A percentile compares a stretch with the other conserved stretches of the same genome.
phyloP scores from a whole-genome alignment of 306 rosid genomes.

The Senna siamea region DNA sequence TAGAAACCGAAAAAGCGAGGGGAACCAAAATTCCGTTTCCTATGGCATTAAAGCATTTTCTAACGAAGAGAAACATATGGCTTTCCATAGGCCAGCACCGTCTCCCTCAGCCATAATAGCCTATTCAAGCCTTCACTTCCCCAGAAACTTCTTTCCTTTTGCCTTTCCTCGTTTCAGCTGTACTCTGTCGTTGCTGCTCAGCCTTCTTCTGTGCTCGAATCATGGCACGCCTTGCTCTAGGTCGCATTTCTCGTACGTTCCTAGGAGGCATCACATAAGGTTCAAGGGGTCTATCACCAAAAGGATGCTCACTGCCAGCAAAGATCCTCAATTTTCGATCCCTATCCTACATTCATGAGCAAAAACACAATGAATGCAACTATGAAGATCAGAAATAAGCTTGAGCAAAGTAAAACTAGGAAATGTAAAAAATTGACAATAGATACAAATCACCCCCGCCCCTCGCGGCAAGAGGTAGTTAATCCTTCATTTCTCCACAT shows the following conservation, averaged over 20 bases:
- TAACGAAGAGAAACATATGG: constrained; percentile 2
- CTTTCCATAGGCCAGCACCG: not conserved
- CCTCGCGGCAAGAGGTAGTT: constrained; percentile 13
- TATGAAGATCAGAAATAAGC: not conserved
- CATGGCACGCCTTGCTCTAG: constrained; percentile 89
- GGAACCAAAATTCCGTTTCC: constrained; percentile 11
- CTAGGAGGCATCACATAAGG: constrained; percentile 79
- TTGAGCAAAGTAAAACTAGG: not conserved
- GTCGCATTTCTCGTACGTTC: constrained; percentile 76
- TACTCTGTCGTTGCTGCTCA: constrained; percentile 58
- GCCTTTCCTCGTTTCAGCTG: constrained; percentile 49
- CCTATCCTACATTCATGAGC: constrained; percentile 74
- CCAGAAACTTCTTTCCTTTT: constrained; percentile 50
- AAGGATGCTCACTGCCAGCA: constrained; percentile 78
- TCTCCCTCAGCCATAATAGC: constrained; percentile 17
- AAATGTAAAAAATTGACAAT: not conserved
- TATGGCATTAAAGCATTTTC: constrained; percentile 24
- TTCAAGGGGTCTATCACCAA: constrained; percentile 79
- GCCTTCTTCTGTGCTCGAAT: constrained; percentile 86
- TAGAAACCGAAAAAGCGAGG: not conserved
- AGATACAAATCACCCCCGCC: no score
- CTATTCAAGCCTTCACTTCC: constrained; percentile 54
- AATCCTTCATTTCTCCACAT: not conserved
- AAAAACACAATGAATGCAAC: constrained; percentile 31
- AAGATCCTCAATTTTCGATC: constrained; percentile 90